Conservation (phyloP, 2,329 filamentous ascomycete genomes). For the Fusarium chuoi region DNA sequence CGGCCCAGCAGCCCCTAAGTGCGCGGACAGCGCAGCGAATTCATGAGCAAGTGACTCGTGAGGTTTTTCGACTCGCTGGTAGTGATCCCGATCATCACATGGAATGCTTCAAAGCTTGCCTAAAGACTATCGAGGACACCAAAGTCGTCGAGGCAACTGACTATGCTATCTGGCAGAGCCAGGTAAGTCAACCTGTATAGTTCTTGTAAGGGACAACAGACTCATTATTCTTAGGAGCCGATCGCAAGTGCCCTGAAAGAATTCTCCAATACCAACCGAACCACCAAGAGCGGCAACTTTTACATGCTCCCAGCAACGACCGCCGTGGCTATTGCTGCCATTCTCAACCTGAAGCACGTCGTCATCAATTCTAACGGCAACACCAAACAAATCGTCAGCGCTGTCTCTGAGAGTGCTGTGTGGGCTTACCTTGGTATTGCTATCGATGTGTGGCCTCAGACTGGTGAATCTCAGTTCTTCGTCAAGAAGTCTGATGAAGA, state of each 20-base stretch:
- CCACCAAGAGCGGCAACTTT: neutral
- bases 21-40: neutral
- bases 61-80: slow-evolving; percentile 1
- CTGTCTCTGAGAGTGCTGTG: neutral
- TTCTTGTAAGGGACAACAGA: neutral
- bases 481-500: neutral
- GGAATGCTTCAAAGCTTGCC: slow-evolving; percentile 1
- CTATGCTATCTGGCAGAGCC: neutral
- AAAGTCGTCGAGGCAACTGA: slow-evolving; percentile 1
- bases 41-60: neutral
- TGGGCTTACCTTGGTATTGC: slow-evolving; percentile 5
- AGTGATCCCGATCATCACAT: neutral
- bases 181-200: neutral
- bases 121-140: neutral
- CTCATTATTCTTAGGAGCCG: neutral
- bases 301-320: neutral
- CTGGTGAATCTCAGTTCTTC: neutral
- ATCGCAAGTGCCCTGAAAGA: neutral
- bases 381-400: neutral
- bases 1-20: neutral
- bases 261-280: neutral
- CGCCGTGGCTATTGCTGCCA: neutral
- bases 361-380: neutral
- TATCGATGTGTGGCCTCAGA: neutral
- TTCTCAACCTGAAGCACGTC: neutral